phyloP scores from a whole-genome alignment of 257 asterid species.

The Primulina huaijiensis region DNA sequence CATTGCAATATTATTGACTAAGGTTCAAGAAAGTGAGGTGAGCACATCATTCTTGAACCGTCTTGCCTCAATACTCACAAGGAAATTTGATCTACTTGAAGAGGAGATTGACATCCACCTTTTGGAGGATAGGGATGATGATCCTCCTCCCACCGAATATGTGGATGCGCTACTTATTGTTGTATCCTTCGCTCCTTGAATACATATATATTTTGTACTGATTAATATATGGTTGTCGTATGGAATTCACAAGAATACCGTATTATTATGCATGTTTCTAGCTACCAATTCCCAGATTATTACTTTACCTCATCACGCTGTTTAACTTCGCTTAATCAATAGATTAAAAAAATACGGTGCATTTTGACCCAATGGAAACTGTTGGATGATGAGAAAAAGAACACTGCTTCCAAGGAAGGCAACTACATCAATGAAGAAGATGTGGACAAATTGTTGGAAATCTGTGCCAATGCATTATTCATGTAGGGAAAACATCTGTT shows the following conservation, averaged over 20 bases:
- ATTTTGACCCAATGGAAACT: constrained; percentile 56
- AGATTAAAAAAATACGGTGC: constrained; percentile 54
- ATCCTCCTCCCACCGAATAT: constrained; percentile 26
- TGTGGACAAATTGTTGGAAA: constrained; percentile 54
- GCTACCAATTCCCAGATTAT: neutral
- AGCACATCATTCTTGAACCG: constrained; percentile 40
- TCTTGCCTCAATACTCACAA: constrained; percentile 53
- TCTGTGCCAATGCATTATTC: constrained; percentile 33
- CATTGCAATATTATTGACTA: constrained; percentile 52
- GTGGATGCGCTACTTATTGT: constrained; percentile 37
- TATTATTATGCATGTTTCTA: neutral
- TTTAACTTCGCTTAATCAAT: constrained; percentile 41
- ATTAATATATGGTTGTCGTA: neutral
- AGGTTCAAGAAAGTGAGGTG: constrained; percentile 42
- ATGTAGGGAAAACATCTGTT: constrained; percentile 19
- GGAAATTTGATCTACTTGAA: constrained; percentile 58
- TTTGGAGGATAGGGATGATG: constrained; percentile 34
- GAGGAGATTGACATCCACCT: constrained; percentile 55
- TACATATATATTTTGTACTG: neutral
- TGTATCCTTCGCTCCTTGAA: constrained; percentile 56
- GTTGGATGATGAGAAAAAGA: constrained; percentile 38
- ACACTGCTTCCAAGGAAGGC: constrained; percentile 28
- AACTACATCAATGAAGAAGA: constrained; percentile 46
- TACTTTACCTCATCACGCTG: constrained; percentile 19
- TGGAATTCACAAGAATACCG: neutral